Base-by-base conservation (phyloP, 1,284 basidiomycete species). In the Ceratobasidium sp. region DNA sequence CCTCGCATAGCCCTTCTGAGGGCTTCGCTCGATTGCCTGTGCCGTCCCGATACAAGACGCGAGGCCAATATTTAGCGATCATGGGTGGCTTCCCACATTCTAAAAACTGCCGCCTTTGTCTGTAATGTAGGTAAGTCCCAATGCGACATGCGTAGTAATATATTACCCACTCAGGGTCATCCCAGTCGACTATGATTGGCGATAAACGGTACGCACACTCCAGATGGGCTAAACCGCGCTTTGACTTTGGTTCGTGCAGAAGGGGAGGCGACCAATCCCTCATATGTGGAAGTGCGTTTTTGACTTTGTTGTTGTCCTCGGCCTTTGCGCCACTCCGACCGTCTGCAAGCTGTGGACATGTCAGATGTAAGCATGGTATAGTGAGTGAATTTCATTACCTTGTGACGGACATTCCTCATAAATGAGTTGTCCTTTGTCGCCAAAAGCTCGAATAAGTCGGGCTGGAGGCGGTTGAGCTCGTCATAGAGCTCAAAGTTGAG, bases 241-340 rank as follows among this genome's bases (percentile, higher is more conserved):
- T 71, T 11, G 52, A 37, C 32, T 71, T 71, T 19, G 54, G 68
- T 40, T 71, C 37, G 15, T 59, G 15, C 8, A 46, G 54, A 15
- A 71, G 43, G 40, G 37, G 13, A 3, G 68, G 68, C 13, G 19
- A 19, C 68, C 68, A 71, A 17, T 25, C 15, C 29, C 37, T 8
- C 56, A 52, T 40, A 32, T 57, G 54, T 13, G 40, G 51, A 17
- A 71, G 52, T 8, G 54, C 40, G 54, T 71, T 34, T 44, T 71
- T 71, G 11, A 46, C 68, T 15, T 71, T 71, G 54, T 61, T 40
- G 56, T 71, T 71, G 40, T 71, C 68, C 37, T 71, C 68, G 6
- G 68, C 68, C 43, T 61, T 59, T 7, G 68, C 68, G 15, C 68
- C 68, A 59, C 40, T 61, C 46, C 29, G 68, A 19, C 68, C 40